A percentile compares a stretch with the other conserved stretches of the same genome.
Evolutionary conservation across 257 asterid species (phyloP).

Genomic region (Solanum habrochaites): DNA sequence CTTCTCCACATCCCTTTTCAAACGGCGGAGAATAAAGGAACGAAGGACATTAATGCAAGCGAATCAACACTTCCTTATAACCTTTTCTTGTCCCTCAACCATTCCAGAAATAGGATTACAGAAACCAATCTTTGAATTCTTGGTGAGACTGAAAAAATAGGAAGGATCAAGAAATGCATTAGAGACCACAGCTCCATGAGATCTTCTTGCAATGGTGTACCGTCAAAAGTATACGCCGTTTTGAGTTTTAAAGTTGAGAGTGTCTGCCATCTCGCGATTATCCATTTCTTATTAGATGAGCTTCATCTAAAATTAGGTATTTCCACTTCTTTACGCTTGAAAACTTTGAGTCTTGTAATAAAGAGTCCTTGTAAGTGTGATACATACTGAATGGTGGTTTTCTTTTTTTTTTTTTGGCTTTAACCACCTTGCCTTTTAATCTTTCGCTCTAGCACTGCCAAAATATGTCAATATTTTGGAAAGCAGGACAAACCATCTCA

Average conservation of each 20-base stretch:
- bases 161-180: constrained; percentile 99
- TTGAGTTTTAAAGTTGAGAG: constrained; percentile 95
- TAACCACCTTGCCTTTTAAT: constrained; percentile 98
- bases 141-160: constrained; percentile 96
- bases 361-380: constrained; percentile 95
- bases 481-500: constrained; percentile 99
- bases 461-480: constrained; percentile 95
- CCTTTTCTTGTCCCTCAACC: constrained; percentile 98
- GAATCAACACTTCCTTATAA: constrained; percentile 96
- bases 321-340: constrained; percentile 99
- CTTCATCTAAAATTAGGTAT: constrained; percentile 95
- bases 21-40: constrained; percentile 87
- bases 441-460: constrained; percentile 96
- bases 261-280: constrained; percentile 99
- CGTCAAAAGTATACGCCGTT: constrained; percentile 97
- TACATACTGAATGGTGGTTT: constrained; percentile 80
- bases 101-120: constrained; percentile 92
- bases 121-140: constrained; percentile 99
- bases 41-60: constrained; percentile 98
- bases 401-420: too few species aligned
- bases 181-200: constrained; percentile 99
- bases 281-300: constrained; percentile 96
- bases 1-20: constrained; percentile 97
- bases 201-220: constrained; percentile 97
- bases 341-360: constrained; percentile 93